phyloP scores from a whole-genome alignment of 139 green algal species.

The Yamagishiella unicocca region DNA sequence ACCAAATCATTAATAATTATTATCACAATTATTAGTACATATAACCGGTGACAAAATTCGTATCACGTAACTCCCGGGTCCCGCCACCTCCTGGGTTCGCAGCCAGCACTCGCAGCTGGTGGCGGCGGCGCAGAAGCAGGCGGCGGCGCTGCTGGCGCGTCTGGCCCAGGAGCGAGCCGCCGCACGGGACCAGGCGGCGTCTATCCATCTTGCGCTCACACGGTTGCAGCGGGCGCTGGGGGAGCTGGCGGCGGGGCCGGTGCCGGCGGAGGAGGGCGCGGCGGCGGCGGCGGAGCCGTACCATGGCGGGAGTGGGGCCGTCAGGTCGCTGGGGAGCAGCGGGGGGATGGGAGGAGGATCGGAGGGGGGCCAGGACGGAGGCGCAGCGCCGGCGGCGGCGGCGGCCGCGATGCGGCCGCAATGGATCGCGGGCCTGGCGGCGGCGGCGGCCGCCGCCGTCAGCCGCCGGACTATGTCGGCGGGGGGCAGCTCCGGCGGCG shows the following conservation, averaged over 20 bases:
- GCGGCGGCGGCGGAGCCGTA: not conserved
- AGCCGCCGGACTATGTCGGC: not conserved
- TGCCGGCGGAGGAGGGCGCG: not conserved
- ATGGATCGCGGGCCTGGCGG: not conserved
- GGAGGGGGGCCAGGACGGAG: too few relatives aligned
- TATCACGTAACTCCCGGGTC: too few relatives aligned
- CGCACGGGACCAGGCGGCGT: not conserved
- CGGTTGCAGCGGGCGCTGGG: slow-evolving; percentile 39
- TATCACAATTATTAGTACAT: too few relatives aligned
- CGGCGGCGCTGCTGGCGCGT: not conserved
- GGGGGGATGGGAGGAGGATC: too few relatives aligned
- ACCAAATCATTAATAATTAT: too few relatives aligned
- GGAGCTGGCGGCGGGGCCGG: not conserved
- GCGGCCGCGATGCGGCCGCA: not conserved
- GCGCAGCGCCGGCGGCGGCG: not conserved
- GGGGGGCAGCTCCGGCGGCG: not conserved
- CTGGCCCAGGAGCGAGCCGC: slow-evolving; percentile 21
- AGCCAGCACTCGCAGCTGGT: not conserved
- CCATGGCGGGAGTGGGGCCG: too few relatives aligned
- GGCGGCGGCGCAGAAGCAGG: slow-evolving; percentile 23
- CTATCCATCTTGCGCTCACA: slow-evolving; percentile 25
- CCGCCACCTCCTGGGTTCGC: too few relatives aligned
- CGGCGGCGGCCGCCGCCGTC: not conserved
- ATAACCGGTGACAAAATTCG: too few relatives aligned
- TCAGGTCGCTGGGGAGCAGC: too few relatives aligned